Conservation (phyloP, 2,329 filamentous ascomycete genomes). For the Pestalotiopsis sp. region DNA sequence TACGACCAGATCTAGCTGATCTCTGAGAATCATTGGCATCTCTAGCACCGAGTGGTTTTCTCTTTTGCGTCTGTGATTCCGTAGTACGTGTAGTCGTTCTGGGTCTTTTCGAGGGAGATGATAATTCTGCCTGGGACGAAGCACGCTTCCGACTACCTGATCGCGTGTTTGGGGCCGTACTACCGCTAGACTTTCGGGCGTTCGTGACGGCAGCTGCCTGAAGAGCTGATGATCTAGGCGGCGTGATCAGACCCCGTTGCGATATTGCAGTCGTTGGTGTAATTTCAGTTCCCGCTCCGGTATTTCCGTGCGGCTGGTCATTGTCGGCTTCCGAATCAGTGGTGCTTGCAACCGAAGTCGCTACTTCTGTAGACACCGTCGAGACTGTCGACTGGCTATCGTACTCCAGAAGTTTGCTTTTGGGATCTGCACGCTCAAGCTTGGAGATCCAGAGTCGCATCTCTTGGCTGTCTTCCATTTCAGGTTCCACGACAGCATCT, state of each 20-base stretch:
- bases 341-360: background rate
- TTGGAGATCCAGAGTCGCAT: conserved; percentile 60
- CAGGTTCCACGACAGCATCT: conserved; percentile 50
- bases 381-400: conserved; percentile 15
- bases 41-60: background rate
- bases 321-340: background rate
- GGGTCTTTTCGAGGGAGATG: background rate
- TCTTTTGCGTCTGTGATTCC: background rate
- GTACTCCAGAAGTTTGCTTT: conserved; percentile 33
- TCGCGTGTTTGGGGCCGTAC: background rate
- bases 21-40: conserved; percentile 6
- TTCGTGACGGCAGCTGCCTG: background rate
- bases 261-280: background rate
- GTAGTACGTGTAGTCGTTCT: background rate
- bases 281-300: too few relatives aligned
- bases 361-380: background rate
- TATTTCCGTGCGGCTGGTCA: background rate
- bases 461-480: conserved; percentile 59
- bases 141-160: background rate
- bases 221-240: background rate
- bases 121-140: background rate
- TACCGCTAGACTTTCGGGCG: background rate
- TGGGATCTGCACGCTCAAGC: conserved; percentile 56
- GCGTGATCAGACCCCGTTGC: background rate
- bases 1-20: background rate